phyloP scores from a whole-genome alignment of 2,329 filamentous ascomycete species.

The Cladosporium sp. region DNA sequence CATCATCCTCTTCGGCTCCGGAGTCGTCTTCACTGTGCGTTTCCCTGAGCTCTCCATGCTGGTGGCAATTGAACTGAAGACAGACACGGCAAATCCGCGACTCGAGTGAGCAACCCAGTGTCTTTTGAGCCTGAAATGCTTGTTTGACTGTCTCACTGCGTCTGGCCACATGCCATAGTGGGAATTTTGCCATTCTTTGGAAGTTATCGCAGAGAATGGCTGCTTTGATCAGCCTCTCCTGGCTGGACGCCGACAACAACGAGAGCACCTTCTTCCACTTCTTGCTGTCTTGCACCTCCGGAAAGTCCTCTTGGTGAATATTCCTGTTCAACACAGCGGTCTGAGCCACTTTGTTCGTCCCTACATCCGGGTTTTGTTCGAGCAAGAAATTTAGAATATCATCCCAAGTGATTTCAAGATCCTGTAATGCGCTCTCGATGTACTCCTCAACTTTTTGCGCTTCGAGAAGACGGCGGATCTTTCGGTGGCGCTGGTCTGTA shows the following conservation, averaged over 20 bases:
- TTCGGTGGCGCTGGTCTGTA: slow-evolving; percentile 25
- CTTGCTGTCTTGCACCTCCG: slow-evolving; percentile 19
- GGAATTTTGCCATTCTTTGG: slow-evolving; percentile 31
- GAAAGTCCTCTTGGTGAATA: slow-evolving; percentile 32
- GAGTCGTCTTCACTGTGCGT: slow-evolving; percentile 16
- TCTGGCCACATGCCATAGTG: slow-evolving; percentile 39
- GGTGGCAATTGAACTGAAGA: slow-evolving; percentile 32
- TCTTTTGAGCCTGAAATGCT: neutral
- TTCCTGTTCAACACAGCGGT: slow-evolving; percentile 18
- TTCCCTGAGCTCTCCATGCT: slow-evolving; percentile 40
- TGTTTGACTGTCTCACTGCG: slow-evolving; percentile 19
- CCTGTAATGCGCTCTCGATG: slow-evolving; percentile 32
- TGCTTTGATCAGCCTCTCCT: slow-evolving; percentile 27
- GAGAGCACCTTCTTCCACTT: slow-evolving; percentile 32
- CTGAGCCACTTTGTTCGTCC: slow-evolving; percentile 16
- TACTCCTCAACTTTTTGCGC: slow-evolving; percentile 34
- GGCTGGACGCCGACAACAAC: slow-evolving; percentile 23
- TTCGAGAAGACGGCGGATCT: slow-evolving; percentile 33
- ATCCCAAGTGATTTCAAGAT: slow-evolving; percentile 34
- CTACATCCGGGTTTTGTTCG: slow-evolving; percentile 24
- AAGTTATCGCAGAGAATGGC: slow-evolving; percentile 36
- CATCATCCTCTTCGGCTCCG: slow-evolving; percentile 14
- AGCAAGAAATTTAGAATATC: slow-evolving; percentile 39
- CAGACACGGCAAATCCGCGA: slow-evolving; percentile 26
- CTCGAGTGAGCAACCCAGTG: neutral